phyloP scores from a whole-genome alignment of 805 yeast genomes.

The Blastobotrys chiropterorum region DNA sequence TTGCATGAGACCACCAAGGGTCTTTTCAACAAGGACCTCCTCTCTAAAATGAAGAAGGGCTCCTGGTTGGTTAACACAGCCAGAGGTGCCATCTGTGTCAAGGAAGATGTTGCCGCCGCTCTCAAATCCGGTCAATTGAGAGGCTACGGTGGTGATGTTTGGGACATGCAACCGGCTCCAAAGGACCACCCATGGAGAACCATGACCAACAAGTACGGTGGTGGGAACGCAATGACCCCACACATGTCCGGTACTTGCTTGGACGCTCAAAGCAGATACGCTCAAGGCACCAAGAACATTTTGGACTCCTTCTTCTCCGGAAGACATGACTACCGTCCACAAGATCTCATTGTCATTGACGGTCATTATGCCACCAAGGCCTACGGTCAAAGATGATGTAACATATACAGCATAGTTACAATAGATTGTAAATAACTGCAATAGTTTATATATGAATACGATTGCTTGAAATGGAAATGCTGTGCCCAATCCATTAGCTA shows the following conservation, averaged over 20 bases:
- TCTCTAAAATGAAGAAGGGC: conserved; percentile 63
- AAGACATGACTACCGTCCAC: conserved; percentile 64
- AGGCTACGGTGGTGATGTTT: conserved; percentile 84
- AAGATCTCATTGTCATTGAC: conserved; percentile 62
- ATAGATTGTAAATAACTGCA: too few relatives aligned
- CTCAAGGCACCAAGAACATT: conserved; percentile 61
- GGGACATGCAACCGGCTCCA: conserved; percentile 84
- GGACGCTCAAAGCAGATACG: conserved; percentile 73
- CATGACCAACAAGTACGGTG: conserved; percentile 58
- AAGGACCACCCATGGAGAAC: conserved; percentile 70
- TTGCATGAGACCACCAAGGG: conserved; percentile 66
- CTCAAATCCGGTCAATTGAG: conserved; percentile 59
- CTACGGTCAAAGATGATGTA: conserved; percentile 41
- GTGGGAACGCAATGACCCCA: conserved; percentile 82
- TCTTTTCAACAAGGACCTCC: conserved; percentile 55
- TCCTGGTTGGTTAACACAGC: conserved; percentile 74
- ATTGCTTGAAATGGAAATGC: too few relatives aligned
- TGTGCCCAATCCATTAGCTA: too few relatives aligned
- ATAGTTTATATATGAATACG: too few relatives aligned
- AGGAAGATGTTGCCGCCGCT: conserved; percentile 71
- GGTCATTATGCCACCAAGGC: conserved; percentile 72
- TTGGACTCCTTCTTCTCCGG: conserved; percentile 56
- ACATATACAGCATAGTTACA: too few relatives aligned
- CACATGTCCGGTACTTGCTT: conserved; percentile 74
- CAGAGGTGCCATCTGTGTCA: conserved; percentile 72